A percentile compares a stretch with the other conserved stretches of the same genome.
Evolutionary conservation across 352 stramenopile genomes (phyloP).

Genomic region (Phytophthora quininea): DNA sequence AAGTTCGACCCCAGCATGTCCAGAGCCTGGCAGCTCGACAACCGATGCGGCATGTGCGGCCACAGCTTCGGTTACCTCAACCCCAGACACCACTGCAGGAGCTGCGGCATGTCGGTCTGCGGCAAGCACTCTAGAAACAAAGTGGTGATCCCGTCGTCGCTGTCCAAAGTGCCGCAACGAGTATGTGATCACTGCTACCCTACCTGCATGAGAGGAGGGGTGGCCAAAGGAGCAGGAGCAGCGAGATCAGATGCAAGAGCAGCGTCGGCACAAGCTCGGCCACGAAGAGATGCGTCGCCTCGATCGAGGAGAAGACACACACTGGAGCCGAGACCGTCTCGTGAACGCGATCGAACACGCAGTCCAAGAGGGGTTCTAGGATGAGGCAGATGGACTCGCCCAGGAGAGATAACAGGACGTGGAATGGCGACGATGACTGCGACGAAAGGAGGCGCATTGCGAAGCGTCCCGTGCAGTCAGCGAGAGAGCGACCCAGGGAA

Average conservation of each 20-base stretch:
- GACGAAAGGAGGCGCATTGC: constrained; percentile 7
- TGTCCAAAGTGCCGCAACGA: constrained; percentile 69
- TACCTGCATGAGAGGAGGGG: constrained; percentile 38
- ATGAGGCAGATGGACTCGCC: constrained; percentile 11
- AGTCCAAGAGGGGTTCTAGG: constrained; percentile 9
- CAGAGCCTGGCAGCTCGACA: constrained; percentile 64
- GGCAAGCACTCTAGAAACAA: constrained; percentile 73
- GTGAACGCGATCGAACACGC: constrained; percentile 12
- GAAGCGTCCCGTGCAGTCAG: neutral
- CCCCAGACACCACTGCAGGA: constrained; percentile 78
- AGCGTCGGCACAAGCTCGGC: neutral
- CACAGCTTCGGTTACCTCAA: constrained; percentile 64
- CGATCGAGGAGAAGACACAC: constrained; percentile 23
- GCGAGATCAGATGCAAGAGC: constrained; percentile 10
- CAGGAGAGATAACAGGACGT: constrained; percentile 30
- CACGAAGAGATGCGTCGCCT: neutral
- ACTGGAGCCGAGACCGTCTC: constrained; percentile 21
- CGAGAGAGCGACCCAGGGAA: neutral
- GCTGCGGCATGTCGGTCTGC: constrained; percentile 80
- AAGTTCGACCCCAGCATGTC: constrained; percentile 49
- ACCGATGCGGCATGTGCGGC: constrained; percentile 67
- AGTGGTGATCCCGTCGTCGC: constrained; percentile 67
- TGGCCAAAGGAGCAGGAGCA: neutral
- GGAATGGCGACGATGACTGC: constrained; percentile 30
- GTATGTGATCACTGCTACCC: constrained; percentile 80